phyloP scores from a whole-genome alignment of 257 asterid genomes.

The Solanum sejunctum region DNA sequence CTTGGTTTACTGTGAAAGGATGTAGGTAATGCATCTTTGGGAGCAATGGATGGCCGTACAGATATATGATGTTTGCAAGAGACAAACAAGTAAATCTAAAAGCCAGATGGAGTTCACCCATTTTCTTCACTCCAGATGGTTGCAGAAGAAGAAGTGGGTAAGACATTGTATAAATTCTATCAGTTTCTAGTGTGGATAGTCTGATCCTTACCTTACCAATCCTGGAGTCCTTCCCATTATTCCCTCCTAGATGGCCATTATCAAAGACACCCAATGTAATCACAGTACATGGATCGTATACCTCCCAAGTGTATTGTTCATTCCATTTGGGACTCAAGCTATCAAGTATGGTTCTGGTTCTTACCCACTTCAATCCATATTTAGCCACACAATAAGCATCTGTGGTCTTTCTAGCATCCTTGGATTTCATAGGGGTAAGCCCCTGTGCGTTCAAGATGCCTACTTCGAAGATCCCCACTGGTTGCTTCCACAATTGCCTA shows the following conservation, averaged over 20 bases:
- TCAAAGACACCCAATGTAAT: neutral
- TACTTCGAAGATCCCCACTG: slow-evolving; percentile 54
- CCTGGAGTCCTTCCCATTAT: neutral
- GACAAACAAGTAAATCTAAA: slow-evolving; percentile 50
- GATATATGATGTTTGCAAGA: slow-evolving; percentile 27
- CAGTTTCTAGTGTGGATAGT: neutral
- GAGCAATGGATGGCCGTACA: slow-evolving; percentile 17
- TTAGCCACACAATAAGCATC: slow-evolving; percentile 72
- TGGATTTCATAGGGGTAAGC: slow-evolving; percentile 28
- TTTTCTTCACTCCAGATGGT: slow-evolving; percentile 48
- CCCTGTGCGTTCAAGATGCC: slow-evolving; percentile 59
- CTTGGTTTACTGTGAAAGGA: neutral
- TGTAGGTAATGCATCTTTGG: neutral
- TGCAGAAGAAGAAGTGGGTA: slow-evolving; percentile 56
- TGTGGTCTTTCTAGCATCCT: slow-evolving; percentile 35
- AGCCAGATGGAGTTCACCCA: slow-evolving; percentile 60
- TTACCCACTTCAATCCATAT: slow-evolving; percentile 59
- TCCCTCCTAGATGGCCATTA: neutral
- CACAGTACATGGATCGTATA: neutral
- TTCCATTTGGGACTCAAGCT: slow-evolving; percentile 6
- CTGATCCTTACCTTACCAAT: neutral
- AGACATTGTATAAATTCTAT: neutral
- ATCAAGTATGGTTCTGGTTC: slow-evolving; percentile 46
- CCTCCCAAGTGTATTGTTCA: neutral
- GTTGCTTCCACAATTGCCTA: slow-evolving; percentile 47